Evolutionary conservation across 345 rosid species (phyloP), one percentile per base, ranked within the genome.

Genomic region (Euphorbia tirucalli): DNA sequence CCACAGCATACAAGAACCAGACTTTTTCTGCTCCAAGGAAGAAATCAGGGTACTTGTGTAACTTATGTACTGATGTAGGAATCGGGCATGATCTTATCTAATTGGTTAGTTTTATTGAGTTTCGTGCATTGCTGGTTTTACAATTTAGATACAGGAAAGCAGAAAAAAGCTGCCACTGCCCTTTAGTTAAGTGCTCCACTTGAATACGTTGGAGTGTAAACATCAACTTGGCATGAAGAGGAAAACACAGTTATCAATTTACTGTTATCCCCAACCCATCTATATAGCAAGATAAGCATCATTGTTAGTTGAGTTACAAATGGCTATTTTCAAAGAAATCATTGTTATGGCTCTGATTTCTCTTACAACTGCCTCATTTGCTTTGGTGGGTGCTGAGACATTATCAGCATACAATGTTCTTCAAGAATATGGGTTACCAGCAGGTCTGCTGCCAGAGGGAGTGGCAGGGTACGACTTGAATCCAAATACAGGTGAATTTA

Each of bases 381-480:
- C 13, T 6, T 65, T 44, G 4, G 11, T 0, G 27, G 48, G 52
- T 16, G 30, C 57, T 28, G 22, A 32, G 28, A 50, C 41, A 60
- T 56, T 35, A 14, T 54, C 83, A 5, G 83, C 80, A 28, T 83
- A 78, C 70, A 63, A 80, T 16, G 74, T 77, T 67, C 81, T 85
- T 3, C 37, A 71, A 73, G 62, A 69, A 5, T 83, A 79, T 65
- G 76, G 52, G 71, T 77, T 85, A 57, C 89, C 83, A 7, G 18
- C 66, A 0, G 87, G 87, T 44, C 69, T 87, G 41, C 83, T 87
- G 18, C 87, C 86, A 7, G 70, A 65, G 7, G 81, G 82, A 0
- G 87, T 78, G 0, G 56, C 30, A 1, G 25, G 87, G 22, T 75
- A 69, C 58, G 57, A 69, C 27, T 22, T 75, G 28, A 69, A 75